Evolutionary conservation across 2,329 filamentous ascomycete genomes (phyloP).

Genomic region (Daldinia sp.): DNA sequence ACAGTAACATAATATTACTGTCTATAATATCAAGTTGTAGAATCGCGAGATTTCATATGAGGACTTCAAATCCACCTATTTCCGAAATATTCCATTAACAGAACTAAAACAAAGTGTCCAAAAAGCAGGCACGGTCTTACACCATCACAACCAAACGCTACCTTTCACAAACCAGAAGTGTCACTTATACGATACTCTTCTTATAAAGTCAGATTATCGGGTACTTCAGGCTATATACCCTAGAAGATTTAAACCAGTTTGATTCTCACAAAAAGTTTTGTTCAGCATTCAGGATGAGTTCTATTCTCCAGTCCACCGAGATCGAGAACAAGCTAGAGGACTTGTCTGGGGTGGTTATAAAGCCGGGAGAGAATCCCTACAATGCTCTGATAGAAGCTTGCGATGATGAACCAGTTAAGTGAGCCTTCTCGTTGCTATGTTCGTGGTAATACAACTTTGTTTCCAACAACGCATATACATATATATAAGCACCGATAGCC

Average conservation of each 20-base stretch:
- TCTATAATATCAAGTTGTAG: not conserved
- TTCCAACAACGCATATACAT: not conserved
- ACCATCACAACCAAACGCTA: not conserved
- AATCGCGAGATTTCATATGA: not conserved
- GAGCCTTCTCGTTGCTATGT: slow-evolving; percentile 10
- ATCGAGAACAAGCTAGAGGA: slow-evolving; percentile 66
- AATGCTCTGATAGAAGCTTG: slow-evolving; percentile 77
- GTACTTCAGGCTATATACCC: not conserved
- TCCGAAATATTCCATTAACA: not conserved
- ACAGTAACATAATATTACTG: not conserved
- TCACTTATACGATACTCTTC: not conserved
- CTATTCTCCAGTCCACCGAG: slow-evolving; percentile 56
- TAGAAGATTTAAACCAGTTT: not conserved
- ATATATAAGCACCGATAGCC: not conserved
- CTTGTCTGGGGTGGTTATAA: slow-evolving; percentile 63
- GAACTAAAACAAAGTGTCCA: not conserved
- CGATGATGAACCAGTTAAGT: slow-evolving; percentile 73
- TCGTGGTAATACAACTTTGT: not conserved
- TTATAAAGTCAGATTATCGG: not conserved
- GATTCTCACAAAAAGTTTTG: not conserved
- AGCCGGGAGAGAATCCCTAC: slow-evolving; percentile 78
- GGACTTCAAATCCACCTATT: not conserved
- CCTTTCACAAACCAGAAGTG: not conserved
- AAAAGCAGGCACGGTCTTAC: not conserved
- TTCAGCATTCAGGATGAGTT: slow-evolving; percentile 49